Percentiles rank a stretch among this genome's conserved stretches.
Evolutionary conservation across 345 rosid species (phyloP).

Genomic region (Anastatica hierochuntica): DNA sequence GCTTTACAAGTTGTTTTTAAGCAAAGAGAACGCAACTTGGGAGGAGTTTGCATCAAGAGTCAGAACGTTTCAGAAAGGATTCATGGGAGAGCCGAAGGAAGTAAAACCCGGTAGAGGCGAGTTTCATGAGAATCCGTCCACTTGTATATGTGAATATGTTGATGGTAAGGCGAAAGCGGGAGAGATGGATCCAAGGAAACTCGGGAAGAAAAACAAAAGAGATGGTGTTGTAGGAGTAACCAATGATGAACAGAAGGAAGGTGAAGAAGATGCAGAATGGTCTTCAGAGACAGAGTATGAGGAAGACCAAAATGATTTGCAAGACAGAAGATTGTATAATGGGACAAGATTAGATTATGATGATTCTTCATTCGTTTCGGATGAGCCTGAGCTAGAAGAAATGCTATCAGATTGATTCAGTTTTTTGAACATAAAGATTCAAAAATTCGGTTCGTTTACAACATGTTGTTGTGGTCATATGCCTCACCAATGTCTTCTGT

Average conservation of each 20-base stretch:
- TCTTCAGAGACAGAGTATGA: constrained; percentile 52
- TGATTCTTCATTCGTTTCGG: constrained; percentile 24
- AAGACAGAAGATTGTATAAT: constrained; percentile 31
- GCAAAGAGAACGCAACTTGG: constrained; percentile 68
- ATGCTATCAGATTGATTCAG: constrained; percentile 58
- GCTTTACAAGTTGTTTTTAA: constrained; percentile 58
- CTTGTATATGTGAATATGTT: constrained; percentile 75
- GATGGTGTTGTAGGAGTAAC: constrained; percentile 16
- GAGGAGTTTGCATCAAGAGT: constrained; percentile 73
- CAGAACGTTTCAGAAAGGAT: constrained; percentile 69
- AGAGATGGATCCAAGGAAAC: constrained; percentile 33
- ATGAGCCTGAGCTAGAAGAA: constrained; percentile 78
- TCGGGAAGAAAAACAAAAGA: constrained; percentile 33
- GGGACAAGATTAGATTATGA: constrained; percentile 58
- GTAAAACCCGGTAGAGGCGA: constrained; percentile 93
- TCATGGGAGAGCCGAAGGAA: constrained; percentile 96
- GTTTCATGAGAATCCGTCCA: constrained; percentile 91
- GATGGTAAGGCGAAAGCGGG: constrained; percentile 34
- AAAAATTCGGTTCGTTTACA: neutral
- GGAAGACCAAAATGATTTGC: constrained; percentile 38
- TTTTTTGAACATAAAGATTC: neutral
- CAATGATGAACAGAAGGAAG: constrained; percentile 31
- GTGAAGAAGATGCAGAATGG: constrained; percentile 52
- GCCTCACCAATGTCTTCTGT: constrained; percentile 15
- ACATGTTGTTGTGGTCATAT: neutral